Evolutionary conservation across 192 early-diverging fungal species (phyloP).

Genomic region (Umbelopsis ramanniana): DNA sequence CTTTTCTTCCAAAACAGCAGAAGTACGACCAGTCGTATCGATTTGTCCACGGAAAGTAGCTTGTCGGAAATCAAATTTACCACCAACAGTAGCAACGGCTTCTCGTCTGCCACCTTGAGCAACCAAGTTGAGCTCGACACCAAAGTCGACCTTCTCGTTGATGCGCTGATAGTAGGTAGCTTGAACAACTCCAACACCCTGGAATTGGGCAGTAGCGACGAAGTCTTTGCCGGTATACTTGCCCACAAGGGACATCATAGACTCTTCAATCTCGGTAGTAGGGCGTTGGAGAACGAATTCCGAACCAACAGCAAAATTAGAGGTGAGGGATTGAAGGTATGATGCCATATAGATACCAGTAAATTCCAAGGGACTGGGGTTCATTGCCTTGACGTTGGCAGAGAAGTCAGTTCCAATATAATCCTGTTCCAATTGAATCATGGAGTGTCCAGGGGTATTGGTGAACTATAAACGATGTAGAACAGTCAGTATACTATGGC

Average conservation of each 20-base stretch:
- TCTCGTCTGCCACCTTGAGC: conserved; percentile 75
- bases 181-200: conserved; percentile 70
- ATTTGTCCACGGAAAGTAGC: conserved; percentile 92
- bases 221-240: conserved; percentile 73
- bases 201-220: conserved; percentile 70
- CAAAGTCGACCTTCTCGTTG: conserved; percentile 94
- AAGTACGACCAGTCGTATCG: conserved; percentile 88
- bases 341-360: conserved; percentile 90
- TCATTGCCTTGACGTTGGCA: conserved; percentile 91
- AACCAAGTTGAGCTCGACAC: conserved; percentile 87
- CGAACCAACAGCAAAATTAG: conserved; percentile 78
- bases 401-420: conserved; percentile 89
- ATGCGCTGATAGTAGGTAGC: conserved; percentile 90
- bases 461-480: conserved; percentile 52
- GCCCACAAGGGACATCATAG: conserved; percentile 70
- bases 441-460: conserved; percentile 78
- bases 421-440: conserved; percentile 93
- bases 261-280: conserved; percentile 80
- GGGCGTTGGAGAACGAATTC: conserved; percentile 88
- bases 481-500: conserved; percentile 18
- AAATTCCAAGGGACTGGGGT: conserved; percentile 88
- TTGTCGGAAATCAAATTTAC: conserved; percentile 94
- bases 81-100: conserved; percentile 92
- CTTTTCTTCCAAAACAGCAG: conserved; percentile 92
- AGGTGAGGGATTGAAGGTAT: conserved; percentile 91